Evolutionary conservation across 2,329 filamentous ascomycete genomes (phyloP).

Genomic region (Exophiala spinifera): DNA sequence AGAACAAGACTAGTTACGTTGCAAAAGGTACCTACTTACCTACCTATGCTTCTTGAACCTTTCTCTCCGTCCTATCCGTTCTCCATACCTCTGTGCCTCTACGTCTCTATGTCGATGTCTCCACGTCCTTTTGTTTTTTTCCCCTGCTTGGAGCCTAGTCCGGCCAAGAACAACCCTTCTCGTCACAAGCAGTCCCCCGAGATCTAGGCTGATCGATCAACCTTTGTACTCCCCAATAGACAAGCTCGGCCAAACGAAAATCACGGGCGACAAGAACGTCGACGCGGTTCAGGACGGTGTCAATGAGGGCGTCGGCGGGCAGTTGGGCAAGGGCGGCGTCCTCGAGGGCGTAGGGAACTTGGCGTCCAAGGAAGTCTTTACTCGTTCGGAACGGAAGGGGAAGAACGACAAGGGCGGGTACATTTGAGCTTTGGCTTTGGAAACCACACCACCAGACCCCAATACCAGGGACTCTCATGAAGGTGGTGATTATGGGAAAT

Average conservation of each 20-base stretch:
- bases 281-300: slow-evolving; percentile 67
- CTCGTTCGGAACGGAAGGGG: slow-evolving; percentile 37
- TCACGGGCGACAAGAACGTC: slow-evolving; percentile 65
- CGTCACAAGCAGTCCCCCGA: too few relatives aligned
- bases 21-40: slow-evolving; percentile 66
- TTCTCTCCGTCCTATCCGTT: neutral
- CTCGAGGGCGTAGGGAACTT: slow-evolving; percentile 32
- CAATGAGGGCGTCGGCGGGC: slow-evolving; percentile 59
- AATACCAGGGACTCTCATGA: too few relatives aligned
- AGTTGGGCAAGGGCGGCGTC: slow-evolving; percentile 66
- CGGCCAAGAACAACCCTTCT: too few relatives aligned
- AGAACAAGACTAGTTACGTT: slow-evolving; percentile 71
- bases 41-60: too few relatives aligned
- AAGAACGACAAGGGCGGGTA: slow-evolving; percentile 50
- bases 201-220: too few relatives aligned
- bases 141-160: too few relatives aligned
- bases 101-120: too few relatives aligned
- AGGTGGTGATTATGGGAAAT: too few relatives aligned
- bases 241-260: slow-evolving; percentile 65
- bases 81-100: too few relatives aligned
- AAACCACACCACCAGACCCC: too few relatives aligned
- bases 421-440: too few relatives aligned
- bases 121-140: neutral
- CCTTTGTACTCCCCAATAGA: too few relatives aligned
- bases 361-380: slow-evolving; percentile 32